A percentile compares a stretch with the other conserved stretches of the same genome.
Conservation (phyloP, 192 early-diverging fungal genomes). For the Coemansia erecta region DNA sequence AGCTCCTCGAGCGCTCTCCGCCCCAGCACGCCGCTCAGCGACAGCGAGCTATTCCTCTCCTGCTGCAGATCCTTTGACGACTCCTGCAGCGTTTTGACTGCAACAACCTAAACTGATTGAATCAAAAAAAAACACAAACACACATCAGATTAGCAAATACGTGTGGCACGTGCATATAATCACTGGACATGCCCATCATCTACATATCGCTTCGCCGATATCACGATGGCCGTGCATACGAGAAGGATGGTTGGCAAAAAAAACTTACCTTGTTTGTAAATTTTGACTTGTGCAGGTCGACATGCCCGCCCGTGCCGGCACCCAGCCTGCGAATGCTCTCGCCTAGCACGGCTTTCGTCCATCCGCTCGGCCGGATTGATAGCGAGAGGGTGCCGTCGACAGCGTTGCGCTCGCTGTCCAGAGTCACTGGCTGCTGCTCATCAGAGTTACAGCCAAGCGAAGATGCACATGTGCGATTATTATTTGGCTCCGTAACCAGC, state of each 20-base stretch:
- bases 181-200: background rate
- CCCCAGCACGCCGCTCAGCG: conserved; percentile 6
- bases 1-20: conserved; percentile 47
- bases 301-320: conserved; percentile 48
- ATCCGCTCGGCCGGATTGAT: conserved; percentile 38
- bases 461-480: conserved; percentile 4
- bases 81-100: conserved; percentile 35
- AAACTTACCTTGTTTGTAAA: conserved; percentile 8
- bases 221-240: conserved; percentile 16
- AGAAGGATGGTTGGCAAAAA: conserved; percentile 1
- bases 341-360: conserved; percentile 30
- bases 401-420: conserved; percentile 12
- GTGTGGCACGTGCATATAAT: conserved; percentile 6
- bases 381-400: conserved; percentile 44
- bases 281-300: conserved; percentile 34
- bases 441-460: background rate
- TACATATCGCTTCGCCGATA: background rate
- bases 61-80: background rate
- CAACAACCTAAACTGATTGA: conserved; percentile 29
- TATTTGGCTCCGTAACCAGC: conserved; percentile 13
- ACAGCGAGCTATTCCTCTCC: background rate
- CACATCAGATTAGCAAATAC: conserved; percentile 3
- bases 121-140: background rate
- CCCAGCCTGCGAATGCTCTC: conserved; percentile 32
- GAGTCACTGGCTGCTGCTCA: background rate